Evolutionary conservation across 345 rosid species (phyloP), one percentile per base, ranked within the genome.

Genomic region (Aquilaria malaccensis): DNA sequence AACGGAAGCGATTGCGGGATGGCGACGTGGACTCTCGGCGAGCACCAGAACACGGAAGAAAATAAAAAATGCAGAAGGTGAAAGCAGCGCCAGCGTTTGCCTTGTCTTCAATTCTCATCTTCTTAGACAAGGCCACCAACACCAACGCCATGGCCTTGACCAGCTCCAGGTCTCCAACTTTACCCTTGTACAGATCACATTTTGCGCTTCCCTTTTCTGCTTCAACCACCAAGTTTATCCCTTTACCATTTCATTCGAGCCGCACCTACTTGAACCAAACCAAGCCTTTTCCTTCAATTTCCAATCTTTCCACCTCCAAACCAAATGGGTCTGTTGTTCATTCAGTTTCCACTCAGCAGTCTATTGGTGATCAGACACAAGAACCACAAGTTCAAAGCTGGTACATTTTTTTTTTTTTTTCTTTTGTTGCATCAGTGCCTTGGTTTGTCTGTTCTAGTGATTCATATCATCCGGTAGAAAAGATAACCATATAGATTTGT

Each of bases 301-400:
- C 51, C 12, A 66, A 62, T 7, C 61, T 65, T 68, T 50, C 74
- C 41, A 29, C 62, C 47, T 50, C 59, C 7, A 64, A 54, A 33
- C 52, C 67, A 60, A 61, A 22, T 59, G 69, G 72, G 54, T 62
- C 53, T 56, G 58, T 51, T 50, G 56, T 60, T 4, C 61, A 47
- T 70, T 76, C 77, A 33, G 59, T 64, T 9, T 56, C 77, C 12
- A 70, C 57, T 30, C 70, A 69, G 49, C 63, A 54, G 53, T 53
- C 74, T 43, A 50, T 48, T 46, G 64, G 41, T 51, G 59, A 50
- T 55, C 74, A 37, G 30, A 45, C 53, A 32, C 61, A 58, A 10
- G 74, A 70, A 31, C 76, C 75, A 30, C 69, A 66, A 65, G 79
- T 77, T 63, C 75, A 63, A 67, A 83, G 72, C 88, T 45, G 87